Base-by-base conservation (phyloP, 1,284 basidiomycete species). In the Leccinum ponderosum region DNA sequence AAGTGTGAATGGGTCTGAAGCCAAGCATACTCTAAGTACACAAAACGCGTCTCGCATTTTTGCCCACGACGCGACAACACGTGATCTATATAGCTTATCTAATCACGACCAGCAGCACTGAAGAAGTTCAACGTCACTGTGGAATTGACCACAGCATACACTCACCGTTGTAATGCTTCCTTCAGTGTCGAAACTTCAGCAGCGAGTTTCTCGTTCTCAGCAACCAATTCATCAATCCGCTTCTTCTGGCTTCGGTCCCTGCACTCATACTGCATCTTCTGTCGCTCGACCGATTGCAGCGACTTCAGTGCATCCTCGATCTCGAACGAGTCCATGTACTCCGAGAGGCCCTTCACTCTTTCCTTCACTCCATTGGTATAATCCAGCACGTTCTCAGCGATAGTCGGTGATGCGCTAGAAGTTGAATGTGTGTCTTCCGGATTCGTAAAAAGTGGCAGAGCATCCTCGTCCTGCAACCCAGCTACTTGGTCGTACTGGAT, bases 1-100 rank as follows among this genome's bases (percentile, higher is more conserved):
- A 73, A 5, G 75, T 74, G 44, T 65, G 72, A 6, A 56, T 37
- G 6, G 72, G 75, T 57, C 62, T 72, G 57, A 73, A 73, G 4
- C 74, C 73, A 55, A 66, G 66, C 72, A 76, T 73, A 37, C 12
- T 9, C 17, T 33, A 31, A 31, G 29, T 31, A 12, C 31, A 37
- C 47, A 31, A 57, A 62, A 42, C 66, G 63, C 68, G 65, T 53
- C 51, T 20, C 25, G 8, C 33, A 57, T 66, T 66, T 57, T 60
- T 58, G 64, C 68, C 35, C 35, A 68, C 73, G 70, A 73, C 70
- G 63, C 62, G 69, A 64, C 52, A n/a, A 52, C 73, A 75, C 73
- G 73, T 72, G 73, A 64, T 0, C 56, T 2, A 63, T 12, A 52
- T 1, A 52, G 64, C 59, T 73, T 72, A 74, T 64, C 62, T 72